Evolutionary conservation across 192 early-diverging fungal species (phyloP), one percentile per base, ranked within the genome.

Genomic region (Paraglomus occultum): DNA sequence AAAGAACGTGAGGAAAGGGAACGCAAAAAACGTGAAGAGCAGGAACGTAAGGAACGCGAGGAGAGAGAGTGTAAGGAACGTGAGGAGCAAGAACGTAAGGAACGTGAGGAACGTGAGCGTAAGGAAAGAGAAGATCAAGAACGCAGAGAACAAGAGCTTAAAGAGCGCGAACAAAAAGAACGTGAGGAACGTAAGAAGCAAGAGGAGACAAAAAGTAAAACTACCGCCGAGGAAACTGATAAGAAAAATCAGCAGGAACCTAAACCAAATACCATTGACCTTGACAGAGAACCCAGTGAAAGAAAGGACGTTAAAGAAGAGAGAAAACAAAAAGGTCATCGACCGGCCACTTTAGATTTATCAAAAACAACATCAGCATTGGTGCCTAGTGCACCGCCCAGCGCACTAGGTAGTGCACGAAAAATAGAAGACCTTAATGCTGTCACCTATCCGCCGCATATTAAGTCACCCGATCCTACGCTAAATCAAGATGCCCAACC

Each of bases 381-480:
- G 5, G 48, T 66, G 9, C 49, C 76, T 7, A 79, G 79, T 57
- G 79, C 79, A 31, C 64, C 79, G 14, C 46, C 50, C 9, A 59
- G 55, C 59, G 44, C 67, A 11, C 55, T 70, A 14, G 45, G 54
- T 45, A 77, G 77, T 6, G 71, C 73, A 2, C 77, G 80, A 44
- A 68, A 39, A 31, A 76, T 86, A 43, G 82, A 79, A 55, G 80
- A 89, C 51, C 73, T 77, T 49, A 72, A 51, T 44, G 51, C 76
- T 11, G 75, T 84, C 23, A 48, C 51, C 47, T 85, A 83, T 54
- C 82, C 81, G 53, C 66, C 79, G 18, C 60, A 76, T 58, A 78
- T 88, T 38, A 83, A 83, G 57, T 82, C 84, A 39, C 88, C 86
- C 20, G 74, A 83, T 18, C 54, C 70, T 1, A 61, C 74, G 14